These are phyloP conservation scores for Phytophthora melonis DNA, from an alignment of 352 stramenopile species.

Conservation along the genomic window DNA sequence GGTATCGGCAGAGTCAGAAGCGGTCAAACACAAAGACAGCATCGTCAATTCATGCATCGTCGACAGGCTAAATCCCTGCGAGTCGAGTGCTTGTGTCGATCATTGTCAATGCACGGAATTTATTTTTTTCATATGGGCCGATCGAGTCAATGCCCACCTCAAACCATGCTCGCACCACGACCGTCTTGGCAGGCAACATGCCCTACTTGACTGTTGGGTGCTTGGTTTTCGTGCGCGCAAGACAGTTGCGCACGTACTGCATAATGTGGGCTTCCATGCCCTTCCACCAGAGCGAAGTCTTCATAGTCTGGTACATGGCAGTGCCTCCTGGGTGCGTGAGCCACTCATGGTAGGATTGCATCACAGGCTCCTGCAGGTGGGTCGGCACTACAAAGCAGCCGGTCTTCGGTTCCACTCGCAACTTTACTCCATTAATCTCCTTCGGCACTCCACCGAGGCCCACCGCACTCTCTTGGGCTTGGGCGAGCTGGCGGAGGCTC, in stretches of 20 bases:
- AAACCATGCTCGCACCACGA: constrained; percentile 4
- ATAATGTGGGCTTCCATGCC: background rate
- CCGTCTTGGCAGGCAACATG: constrained; percentile 8
- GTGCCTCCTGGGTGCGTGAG: background rate
- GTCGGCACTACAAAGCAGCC: background rate
- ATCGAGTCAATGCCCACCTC: constrained; percentile 8
- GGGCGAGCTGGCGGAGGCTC: background rate
- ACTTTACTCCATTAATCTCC: constrained; percentile 11
- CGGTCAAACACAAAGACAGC: constrained; percentile 7
- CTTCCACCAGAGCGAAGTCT: constrained; percentile 3
- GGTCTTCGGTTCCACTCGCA: background rate
- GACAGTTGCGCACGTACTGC: constrained; percentile 2
- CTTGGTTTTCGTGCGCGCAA: constrained; percentile 2
- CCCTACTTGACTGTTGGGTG: constrained; percentile 11
- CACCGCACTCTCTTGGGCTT: background rate
- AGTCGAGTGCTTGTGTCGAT: constrained; percentile 11
- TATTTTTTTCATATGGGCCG: constrained; percentile 5
- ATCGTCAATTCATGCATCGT: constrained; percentile 7
- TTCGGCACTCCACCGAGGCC: background rate
- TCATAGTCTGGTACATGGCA: constrained; percentile 11
- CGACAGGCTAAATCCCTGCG: background rate
- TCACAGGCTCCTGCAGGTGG: background rate
- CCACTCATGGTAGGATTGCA: constrained; percentile 11
- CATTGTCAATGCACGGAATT: constrained; percentile 8
- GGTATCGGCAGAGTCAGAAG: constrained; percentile 4